phyloP scores from a whole-genome alignment of 1,284 basidiomycete species.

The Ustilago sp. region DNA sequence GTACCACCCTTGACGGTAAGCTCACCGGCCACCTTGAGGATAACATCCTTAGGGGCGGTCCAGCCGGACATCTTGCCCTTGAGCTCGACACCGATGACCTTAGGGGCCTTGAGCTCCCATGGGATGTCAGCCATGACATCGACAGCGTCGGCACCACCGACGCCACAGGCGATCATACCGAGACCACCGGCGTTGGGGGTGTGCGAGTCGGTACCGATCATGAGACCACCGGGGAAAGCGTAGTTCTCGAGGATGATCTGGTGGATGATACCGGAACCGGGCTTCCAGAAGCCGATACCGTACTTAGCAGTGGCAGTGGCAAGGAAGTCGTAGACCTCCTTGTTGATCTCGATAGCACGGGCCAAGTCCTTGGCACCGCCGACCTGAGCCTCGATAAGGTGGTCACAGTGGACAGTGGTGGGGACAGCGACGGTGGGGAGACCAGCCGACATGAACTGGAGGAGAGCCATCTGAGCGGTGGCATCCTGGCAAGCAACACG shows the following conservation, averaged over 20 bases:
- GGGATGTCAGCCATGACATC: constrained; percentile 98
- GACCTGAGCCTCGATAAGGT: constrained; percentile 96
- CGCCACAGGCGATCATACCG: constrained; percentile 98
- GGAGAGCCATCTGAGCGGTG: constrained; percentile 98
- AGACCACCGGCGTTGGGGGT: constrained; percentile 99
- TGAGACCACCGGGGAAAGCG: constrained; percentile 97
- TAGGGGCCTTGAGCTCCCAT: constrained; percentile 99
- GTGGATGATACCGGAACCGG: constrained; percentile 87
- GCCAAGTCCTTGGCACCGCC: constrained; percentile 93
- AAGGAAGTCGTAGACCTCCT: constrained; percentile 99
- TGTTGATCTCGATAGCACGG: constrained; percentile 93
- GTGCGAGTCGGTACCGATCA: constrained; percentile 99
- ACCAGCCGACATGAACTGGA: constrained; percentile 99
- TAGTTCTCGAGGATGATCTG: constrained; percentile 91
- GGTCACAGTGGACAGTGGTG: constrained; percentile 93
- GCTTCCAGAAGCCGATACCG: constrained; percentile 99
- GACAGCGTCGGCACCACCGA: constrained; percentile 98
- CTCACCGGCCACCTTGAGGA: constrained; percentile 69
- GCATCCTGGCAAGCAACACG: constrained; percentile 99
- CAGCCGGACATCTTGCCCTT: constrained; percentile 95
- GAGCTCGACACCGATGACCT: constrained; percentile 97
- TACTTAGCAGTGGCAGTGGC: constrained; percentile 98
- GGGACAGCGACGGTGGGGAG: constrained; percentile 88
- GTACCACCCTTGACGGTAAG: constrained; percentile 70
- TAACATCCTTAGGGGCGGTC: constrained; percentile 87